Percentiles rank a stretch among this genome's conserved stretches.
phyloP scores from a whole-genome alignment of 2,329 filamentous ascomycete species.

The Cephalotrichum gorgonifer region DNA sequence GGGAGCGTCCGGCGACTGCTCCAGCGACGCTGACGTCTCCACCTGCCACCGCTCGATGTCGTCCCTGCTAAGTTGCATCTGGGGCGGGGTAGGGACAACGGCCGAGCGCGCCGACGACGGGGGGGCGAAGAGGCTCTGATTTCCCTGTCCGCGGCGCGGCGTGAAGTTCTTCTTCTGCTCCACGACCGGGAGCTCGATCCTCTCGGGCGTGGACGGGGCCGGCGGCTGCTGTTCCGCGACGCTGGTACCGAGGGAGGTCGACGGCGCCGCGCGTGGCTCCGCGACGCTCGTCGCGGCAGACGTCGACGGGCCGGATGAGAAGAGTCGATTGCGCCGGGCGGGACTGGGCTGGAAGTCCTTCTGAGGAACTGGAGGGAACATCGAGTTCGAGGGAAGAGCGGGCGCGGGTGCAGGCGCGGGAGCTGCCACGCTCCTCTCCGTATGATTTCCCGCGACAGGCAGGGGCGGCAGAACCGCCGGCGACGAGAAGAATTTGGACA shows the following conservation, averaged over 20 bases:
- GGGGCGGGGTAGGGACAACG: conserved; percentile 21
- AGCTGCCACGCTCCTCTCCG: not conserved
- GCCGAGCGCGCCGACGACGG: conserved; percentile 17
- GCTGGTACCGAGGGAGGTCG: not conserved
- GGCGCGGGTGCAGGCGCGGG: not conserved
- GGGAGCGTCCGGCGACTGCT: not conserved
- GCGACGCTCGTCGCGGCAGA: conserved; percentile 1
- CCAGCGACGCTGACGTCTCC: conserved; percentile 19
- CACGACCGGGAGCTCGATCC: conserved; percentile 21
- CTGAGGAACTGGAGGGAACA: conserved; percentile 25
- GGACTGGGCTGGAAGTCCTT: conserved; percentile 21
- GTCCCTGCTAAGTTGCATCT: conserved; percentile 29
- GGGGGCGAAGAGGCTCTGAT: conserved; percentile 26
- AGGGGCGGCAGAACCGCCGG: conserved; percentile 28
- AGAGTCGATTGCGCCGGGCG: conserved; percentile 20
- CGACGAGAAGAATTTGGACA: conserved; percentile 48
- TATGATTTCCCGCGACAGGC: not conserved
- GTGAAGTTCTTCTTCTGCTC: conserved; percentile 40
- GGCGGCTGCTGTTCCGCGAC: not conserved
- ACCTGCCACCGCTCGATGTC: conserved; percentile 32
- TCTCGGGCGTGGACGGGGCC: conserved; percentile 22
- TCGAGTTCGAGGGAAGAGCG: conserved; percentile 21
- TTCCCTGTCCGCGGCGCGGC: conserved; percentile 25
- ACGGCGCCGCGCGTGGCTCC: not conserved
- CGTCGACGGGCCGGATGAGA: conserved; percentile 20